Evolutionary conservation across 2,329 filamentous ascomycete species (phyloP), one percentile per base, ranked within the genome.

Genomic region (Orbilia blumenaviensis): DNA sequence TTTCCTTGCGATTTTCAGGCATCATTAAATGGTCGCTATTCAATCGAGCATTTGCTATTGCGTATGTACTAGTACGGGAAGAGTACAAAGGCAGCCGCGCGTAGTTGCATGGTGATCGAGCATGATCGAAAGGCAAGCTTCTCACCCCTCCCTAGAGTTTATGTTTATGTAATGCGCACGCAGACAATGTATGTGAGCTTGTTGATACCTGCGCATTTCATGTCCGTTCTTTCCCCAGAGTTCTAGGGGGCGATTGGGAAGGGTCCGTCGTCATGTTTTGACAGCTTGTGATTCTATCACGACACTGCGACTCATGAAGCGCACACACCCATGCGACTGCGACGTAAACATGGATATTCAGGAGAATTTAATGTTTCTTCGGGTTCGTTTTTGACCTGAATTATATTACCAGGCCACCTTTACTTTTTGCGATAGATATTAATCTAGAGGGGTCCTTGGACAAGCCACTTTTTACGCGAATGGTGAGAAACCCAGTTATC

Each of bases 281-380:
- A 38, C 56, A 46, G 71, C 63, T 67, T 75, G 71, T 75, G 71
- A 75, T 75, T 66, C 60, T 60, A 75, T 75, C 71, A 75, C 63
- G 63, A 58, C 48, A n/a, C 10, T 29, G 63, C 48, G 48, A 54
- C 50, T 54, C 63, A 66, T 50, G 32, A 54, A 58, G 52, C 64
- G 42, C 56, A 63, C 18, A 38, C 52, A 29, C 36, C 29, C 4
- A 23, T 56, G 52, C 48, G 18, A 56, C 52, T 56, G 52, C 52
- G 52, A 56, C 52, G 38, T 56, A 9, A 38, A 56, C 52, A 56
- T 56, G 52, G 52, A 56, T 56, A 38, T 38, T 56, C 52, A 56
- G 52, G 52, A 56, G 52, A 56, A 54, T 18, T 34, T 16, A 16
- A 32, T 27, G 48, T 6, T 25, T 61, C n/a, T 44, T 44, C 54